Evolutionary conservation across 192 early-diverging fungal genomes (phyloP), one percentile per base, ranked within the genome.

Genomic region (Chytriomyces sp.): DNA sequence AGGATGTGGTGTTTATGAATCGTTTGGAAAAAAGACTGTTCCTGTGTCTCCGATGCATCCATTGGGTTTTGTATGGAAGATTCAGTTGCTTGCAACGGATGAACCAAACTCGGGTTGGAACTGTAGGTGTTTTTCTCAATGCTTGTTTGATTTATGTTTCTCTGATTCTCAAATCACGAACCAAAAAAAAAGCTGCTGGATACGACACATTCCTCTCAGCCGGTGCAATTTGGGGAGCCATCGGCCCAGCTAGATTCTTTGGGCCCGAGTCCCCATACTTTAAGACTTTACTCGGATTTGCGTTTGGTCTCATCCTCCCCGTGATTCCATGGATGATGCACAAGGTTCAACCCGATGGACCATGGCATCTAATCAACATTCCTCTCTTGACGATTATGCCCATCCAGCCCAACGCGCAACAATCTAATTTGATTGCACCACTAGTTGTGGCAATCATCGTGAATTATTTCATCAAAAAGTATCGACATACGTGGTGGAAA

Each of bases 161-260:
- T 53, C 18, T 8, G 9, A 53, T 53, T 18, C 50, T 8, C 50
- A 26, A n/a, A n/a, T n/a, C n/a, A n/a, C n/a, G n/a, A n/a, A n/a
- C n/a, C n/a, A n/a, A n/a, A n/a, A n/a, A n/a, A 79, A 43, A 35
- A 9, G 75, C 44, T 24, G 24, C 43, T 26, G 24, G 26, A 74
- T 74, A 74, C 75, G 11, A 76, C 8, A 57, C 61, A 3, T 80
- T 80, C 59, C 53, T 69, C 65, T 80, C 64, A 47, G 79, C 79
- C 24, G 64, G 72, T 53, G 47, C 75, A 3, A 70, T 77, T 28
- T 77, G 75, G 86, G 86, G 92, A 23, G 85, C 86, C 13, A 91
- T 93, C 69, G 89, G 88, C 50, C 91, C 92, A 24, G 67, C 61
- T 8, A 77, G 84, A 47, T 84, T 91, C 82, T 91, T 92, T 76